A percentile compares a stretch with the other conserved stretches of the same genome.
Conservation (phyloP, 805 yeast species). For the Wickerhamiella qilinensis region DNA sequence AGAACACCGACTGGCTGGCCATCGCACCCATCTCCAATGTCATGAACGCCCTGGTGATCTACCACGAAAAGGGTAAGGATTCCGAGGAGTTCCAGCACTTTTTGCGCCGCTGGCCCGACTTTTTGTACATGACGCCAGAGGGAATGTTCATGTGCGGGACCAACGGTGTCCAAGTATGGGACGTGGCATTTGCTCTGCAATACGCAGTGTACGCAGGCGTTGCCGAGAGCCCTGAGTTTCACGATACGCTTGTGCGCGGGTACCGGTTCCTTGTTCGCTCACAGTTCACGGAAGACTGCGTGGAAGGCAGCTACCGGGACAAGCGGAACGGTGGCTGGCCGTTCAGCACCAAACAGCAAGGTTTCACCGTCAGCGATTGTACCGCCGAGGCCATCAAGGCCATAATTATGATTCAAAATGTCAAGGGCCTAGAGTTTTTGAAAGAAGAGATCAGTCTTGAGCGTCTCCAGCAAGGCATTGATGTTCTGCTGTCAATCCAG, state of each 20-base stretch:
- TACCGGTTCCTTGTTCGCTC: constrained; percentile 62
- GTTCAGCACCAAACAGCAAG: constrained; percentile 87
- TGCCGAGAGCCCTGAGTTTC: constrained; percentile 51
- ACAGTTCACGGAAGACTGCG: constrained; percentile 73
- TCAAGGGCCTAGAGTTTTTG: constrained; percentile 34
- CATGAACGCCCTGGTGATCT: constrained; percentile 59
- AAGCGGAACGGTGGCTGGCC: constrained; percentile 87
- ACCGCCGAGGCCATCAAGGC: constrained; percentile 94
- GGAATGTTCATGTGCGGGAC: constrained; percentile 95
- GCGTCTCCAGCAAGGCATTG: constrained; percentile 52
- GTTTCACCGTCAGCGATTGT: constrained; percentile 92
- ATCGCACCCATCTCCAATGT: constrained; percentile 93
- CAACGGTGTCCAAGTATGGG: constrained; percentile 97
- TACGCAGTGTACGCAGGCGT: constrained; percentile 66
- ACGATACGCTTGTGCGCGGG: constrained; percentile 44
- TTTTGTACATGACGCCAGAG: constrained; percentile 67
- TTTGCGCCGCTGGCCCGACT: constrained; percentile 51
- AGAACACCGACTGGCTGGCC: constrained; percentile 64
- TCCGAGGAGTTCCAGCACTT: constrained; percentile 44
- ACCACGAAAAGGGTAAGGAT: constrained; percentile 49
- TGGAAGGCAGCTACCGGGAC: constrained; percentile 65
- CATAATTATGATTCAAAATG: constrained; percentile 72
- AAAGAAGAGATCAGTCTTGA: constrained; percentile 37
- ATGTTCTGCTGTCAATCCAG: constrained; percentile 59
- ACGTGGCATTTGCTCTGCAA: constrained; percentile 79